Evolutionary conservation across 2,329 filamentous ascomycete species (phyloP), one percentile per base, ranked within the genome.

Genomic region (Clathrospora elynae): DNA sequence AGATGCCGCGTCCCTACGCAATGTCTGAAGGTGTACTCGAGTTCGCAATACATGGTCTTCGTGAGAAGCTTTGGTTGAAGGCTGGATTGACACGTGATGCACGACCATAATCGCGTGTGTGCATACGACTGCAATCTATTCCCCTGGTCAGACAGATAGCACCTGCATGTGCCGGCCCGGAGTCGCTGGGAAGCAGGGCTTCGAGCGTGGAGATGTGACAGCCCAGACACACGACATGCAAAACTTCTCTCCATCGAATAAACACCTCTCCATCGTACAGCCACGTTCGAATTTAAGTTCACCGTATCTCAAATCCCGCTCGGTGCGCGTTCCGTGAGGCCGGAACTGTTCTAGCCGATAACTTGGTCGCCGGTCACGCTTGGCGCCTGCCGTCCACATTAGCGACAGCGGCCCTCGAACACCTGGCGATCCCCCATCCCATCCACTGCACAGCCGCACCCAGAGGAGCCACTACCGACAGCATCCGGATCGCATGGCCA

Each of bases 401-500:
- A 37, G 34, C 34, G 34, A 36, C 34, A 37, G 40, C 41, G 28
- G 41, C 34, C 35, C 23, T 28, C 17, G 34, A 19, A 20, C 34
- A 12, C 24, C 34, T 20, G 19, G 25, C 24, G 34, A 17, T 16
- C 19, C 19, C 23, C 23, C 23, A 22, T 13, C 14, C 22, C 23
- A 12, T n/a, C 20, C 23, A 11, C 34, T 13, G n/a, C 23, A 25
- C 30, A 24, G 35, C 35, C 29, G 7, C 14, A 31, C 31, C 40
- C 30, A 28, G 38, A 12, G 16, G n/a, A n/a, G n/a, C n/a, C n/a
- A n/a, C n/a, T n/a, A n/a, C n/a, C 30, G 38, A 36, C 37, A 31
- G 32, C 34, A 25, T 34, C 14, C 35, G 35, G 33, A 57, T 62
- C 55, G 60, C 53, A 61, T 64, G 63, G 59, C 55, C 48, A 25